Base-by-base conservation (phyloP, 176 grass and related monocot genomes). In the Oryza punctata region DNA sequence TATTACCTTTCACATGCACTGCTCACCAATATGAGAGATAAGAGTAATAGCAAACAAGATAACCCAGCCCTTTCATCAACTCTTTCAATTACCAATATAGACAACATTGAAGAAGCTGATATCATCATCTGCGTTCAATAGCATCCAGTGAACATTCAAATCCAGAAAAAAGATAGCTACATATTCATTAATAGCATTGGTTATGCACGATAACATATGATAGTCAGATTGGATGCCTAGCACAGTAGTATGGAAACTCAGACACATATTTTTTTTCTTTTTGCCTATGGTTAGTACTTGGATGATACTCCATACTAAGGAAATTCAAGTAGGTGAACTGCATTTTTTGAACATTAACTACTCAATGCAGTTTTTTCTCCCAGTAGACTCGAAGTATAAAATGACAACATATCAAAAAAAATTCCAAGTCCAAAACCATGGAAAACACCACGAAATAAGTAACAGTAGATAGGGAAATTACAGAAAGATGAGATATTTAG, bases 31-130 rank as follows among this genome's bases (percentile, higher is more conserved):
- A 90, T 72, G 77, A 99, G 86, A 76, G 80, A 82, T 74, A 90
- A 46, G 57, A 99, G 86, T 24, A 87, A 94, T 37, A 96, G 80
- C 88, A 99, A 81, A 90, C 91, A 96, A 44, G 89, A 87, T 65
- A 99, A 37, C 47, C 97, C 93, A 71, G 79, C 84, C 70, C 83
- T 88, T 67, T 96, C 93, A 89, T 94, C 87, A 78, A 94, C 83
- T 85, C 97, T 94, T 88, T 99, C 97, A 90, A 94, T 96, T 35
- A 96, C 89, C 78, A 99, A 80, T 85, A 92, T 86, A 81, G 97
- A 94, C 86, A 96, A 79, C 70, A 99, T 70, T 33, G 97, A 99
- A 84, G 87, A 91, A 65, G 97, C 85, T 15, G 96, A 96, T 87
- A 91, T 87, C 96, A 99, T 99, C 93, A 94, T 92, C 96, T 99